These are phyloP conservation scores for Pichia kluyveri DNA, from an alignment of 805 yeast species.

Conservation along the genomic window DNA sequence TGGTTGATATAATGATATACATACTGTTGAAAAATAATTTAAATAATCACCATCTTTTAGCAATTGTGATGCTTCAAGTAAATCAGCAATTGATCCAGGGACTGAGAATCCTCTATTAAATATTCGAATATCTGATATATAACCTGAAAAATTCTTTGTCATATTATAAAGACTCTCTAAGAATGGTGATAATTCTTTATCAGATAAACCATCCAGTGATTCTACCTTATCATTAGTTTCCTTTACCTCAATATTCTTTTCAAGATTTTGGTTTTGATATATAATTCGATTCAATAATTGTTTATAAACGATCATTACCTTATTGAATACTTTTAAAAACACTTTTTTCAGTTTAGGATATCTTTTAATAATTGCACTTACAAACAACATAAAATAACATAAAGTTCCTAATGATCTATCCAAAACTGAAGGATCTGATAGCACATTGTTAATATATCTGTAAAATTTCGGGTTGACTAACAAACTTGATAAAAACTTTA, in stretches of 20 bases:
- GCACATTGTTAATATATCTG: slow-evolving; percentile 17
- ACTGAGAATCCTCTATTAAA: slow-evolving; percentile 29
- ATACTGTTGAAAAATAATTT: slow-evolving; percentile 8
- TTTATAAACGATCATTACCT: not conserved
- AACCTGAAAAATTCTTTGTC: slow-evolving; percentile 20
- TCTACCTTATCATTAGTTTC: too few species aligned
- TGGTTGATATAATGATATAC: slow-evolving; percentile 22
- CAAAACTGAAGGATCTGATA: slow-evolving; percentile 19
- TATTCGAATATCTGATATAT: slow-evolving; percentile 27
- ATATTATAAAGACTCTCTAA: not conserved
- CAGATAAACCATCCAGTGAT: not conserved
- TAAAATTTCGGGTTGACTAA: slow-evolving; percentile 20
- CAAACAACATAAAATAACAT: slow-evolving; percentile 24
- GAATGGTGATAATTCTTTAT: not conserved
- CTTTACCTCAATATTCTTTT: too few species aligned
- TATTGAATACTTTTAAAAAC: not conserved
- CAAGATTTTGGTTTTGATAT: too few species aligned
- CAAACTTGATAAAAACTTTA: slow-evolving; percentile 15
- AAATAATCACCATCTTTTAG: slow-evolving; percentile 6
- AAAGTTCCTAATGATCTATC: slow-evolving; percentile 27
- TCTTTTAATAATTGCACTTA: slow-evolving; percentile 8
- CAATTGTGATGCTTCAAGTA: slow-evolving; percentile 4
- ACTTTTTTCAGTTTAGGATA: slow-evolving; percentile 1
- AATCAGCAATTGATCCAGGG: slow-evolving; percentile 15
- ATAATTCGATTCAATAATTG: not conserved